Base-by-base conservation (phyloP, 805 yeast genomes). In the Starmerella bombicola region DNA sequence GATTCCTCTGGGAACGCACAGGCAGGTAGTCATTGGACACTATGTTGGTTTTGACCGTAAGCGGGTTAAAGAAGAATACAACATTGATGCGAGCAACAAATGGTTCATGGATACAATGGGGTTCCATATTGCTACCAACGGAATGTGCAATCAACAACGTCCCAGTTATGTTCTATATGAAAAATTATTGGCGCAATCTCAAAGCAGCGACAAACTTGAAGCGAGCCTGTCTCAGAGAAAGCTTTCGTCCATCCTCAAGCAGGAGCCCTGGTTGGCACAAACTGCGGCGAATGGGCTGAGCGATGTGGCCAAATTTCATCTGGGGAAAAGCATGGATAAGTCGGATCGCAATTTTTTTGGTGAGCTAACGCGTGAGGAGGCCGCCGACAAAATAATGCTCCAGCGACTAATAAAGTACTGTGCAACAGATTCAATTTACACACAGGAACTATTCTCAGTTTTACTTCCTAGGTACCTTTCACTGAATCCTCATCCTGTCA, bases 21-120 rank as follows among this genome's bases (percentile, higher is more conserved):
- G 70, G 5, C 77, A 75, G 48, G 63, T 91, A 5, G 67, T 91
- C 2, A 69, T 93, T 3, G 99, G 99, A 0, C 95, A 84, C 58
- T 85, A 88, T 55, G 78, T 91, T 2, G 77, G 91, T 5, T 91
- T 77, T 55, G 99, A 91, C 59, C 69, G 99, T 33, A 88, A 95
- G 1, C 68, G 94, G 26, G 74, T 88, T 1, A 50, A 64, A 23
- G 96, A 91, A 41, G 98, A 91, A 57, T 91, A 91, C 61, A 68
- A 70, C 51, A 56, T 86, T 26, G 59, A 65, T 24, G 71, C 67
- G 33, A 67, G 93, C 1, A 74, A 78, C 49, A 80, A 82, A 1
- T 85, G 84, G 59, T 91, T 66, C 54, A 49, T 93, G 43, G 99
- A 91, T 59, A 86, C 94, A 1, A 81, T 88, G 85, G 79, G 96